A percentile compares a stretch with the other conserved stretches of the same genome.
These are phyloP conservation scores for Gamarada debralockiae DNA, from an alignment of 495 filamentous ascomycete genomes.

Conservation along the genomic window DNA sequence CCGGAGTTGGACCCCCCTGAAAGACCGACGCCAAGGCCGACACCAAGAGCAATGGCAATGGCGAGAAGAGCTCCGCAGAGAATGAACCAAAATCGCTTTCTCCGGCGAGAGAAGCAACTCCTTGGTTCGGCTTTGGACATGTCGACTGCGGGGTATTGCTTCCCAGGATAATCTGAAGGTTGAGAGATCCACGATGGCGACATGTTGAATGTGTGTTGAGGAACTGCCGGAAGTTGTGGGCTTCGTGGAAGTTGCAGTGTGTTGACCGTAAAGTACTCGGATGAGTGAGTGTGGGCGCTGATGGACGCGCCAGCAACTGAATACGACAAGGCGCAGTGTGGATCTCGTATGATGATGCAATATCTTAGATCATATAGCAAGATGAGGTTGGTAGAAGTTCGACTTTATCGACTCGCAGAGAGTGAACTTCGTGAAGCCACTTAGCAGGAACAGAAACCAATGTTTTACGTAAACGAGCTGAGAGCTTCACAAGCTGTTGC, in stretches of 20 bases:
- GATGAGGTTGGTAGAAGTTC: no score
- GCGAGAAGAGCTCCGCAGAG: conserved; percentile 26
- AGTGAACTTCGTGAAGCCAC: no score
- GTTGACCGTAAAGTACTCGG: no score
- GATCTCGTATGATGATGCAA: neutral
- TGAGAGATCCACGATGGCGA: neutral
- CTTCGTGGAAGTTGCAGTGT: neutral
- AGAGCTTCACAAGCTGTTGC: no score
- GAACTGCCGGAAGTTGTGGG: neutral
- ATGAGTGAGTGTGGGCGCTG: neutral
- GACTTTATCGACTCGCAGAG: no score
- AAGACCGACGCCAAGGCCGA: conserved; percentile 48
- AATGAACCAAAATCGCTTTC: conserved; percentile 5
- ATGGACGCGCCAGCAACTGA: no score
- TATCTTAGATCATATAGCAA: neutral
- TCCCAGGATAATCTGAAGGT: no score
- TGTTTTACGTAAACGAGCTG: no score
- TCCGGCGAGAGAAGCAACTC: neutral
- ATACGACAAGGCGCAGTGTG: no score
- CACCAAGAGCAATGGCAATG: conserved; percentile 46
- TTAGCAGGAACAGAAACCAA: no score
- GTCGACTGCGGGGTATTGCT: neutral
- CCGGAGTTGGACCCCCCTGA: conserved; percentile 23
- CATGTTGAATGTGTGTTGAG: neutral
- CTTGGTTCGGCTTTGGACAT: neutral